Evolutionary conservation across 2,329 filamentous ascomycete genomes (phyloP), one percentile per base, ranked within the genome.

Genomic region (Pseudogymnoascus sp.): DNA sequence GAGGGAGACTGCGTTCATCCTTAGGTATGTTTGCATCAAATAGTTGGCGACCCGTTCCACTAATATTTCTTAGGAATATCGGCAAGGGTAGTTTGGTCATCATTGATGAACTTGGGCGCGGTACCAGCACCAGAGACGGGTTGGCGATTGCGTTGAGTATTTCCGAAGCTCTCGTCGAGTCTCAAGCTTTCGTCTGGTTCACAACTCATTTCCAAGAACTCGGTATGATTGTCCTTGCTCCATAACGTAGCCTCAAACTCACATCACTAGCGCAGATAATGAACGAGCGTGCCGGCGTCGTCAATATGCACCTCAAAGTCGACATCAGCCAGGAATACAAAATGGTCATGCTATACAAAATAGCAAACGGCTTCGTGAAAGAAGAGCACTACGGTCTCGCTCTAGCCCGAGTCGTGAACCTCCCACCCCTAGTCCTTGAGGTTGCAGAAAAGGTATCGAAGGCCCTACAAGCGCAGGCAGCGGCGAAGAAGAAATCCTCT

Each of bases 1-100:
- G 94, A 84, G 91, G 44, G 94, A 97, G 70, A 95, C 93, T 77
- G 91, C 92, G 0, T 96, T 95, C 73, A 97, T 99, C 62, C 77
- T 97, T 1, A 83, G 85, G 80, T 80, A 70, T 1, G 38, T 28
- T 5, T 7, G 2, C 1, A 33, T 56, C 16, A 33, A 56, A 14
- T 4, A 18, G 1, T 18, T 33, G 28, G 28, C 3, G n/a, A 3
- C 28, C 11, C n/a, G 16, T 35, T 33, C 2, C n/a, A 33, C 28
- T 33, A 33, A 56, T 33, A 7, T 4, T 28, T 7, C n/a, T 37
- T 35, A 82, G 83, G 61, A 96, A 96, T 70, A 84, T 97, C 63
- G 87, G 92, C 67, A 79, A 81, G 5, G 83, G 84, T 59, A 93
- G 90, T 68, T 80, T 96, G 69, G 86, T 88, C 1, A 89, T 99